Percentiles rank a stretch among this genome's conserved stretches.
Conservation (phyloP, 169 alveolate species). For the Eimeria necatrix region DNA sequence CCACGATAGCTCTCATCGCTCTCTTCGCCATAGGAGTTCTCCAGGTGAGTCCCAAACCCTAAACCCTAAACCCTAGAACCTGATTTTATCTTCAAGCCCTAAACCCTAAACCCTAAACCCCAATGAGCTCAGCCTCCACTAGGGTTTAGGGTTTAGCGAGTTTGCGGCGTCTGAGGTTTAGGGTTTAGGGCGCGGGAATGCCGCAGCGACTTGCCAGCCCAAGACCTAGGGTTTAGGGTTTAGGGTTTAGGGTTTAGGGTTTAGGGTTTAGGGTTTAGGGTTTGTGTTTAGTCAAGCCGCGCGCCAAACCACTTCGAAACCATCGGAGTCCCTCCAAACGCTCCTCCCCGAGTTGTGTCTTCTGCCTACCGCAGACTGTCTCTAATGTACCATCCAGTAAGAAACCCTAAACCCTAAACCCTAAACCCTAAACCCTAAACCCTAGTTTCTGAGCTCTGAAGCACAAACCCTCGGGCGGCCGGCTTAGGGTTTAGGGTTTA, state of each 20-base stretch:
- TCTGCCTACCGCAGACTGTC: constrained; percentile 66
- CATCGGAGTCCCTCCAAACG: constrained; percentile 46
- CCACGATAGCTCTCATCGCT: constrained; percentile 32
- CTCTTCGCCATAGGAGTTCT: constrained; percentile 70
- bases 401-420: background rate
- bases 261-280: background rate
- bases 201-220: background rate
- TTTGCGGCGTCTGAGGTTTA: background rate
- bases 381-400: constrained; percentile 71
- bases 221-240: background rate
- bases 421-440: background rate
- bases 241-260: background rate
- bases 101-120: too few species aligned
- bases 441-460: background rate
- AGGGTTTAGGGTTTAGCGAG: background rate
- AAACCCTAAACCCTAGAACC: background rate
- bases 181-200: background rate
- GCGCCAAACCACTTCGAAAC: constrained; percentile 57
- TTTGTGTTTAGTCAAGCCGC: constrained; percentile 45
- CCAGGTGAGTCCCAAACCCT: constrained; percentile 40
- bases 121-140: too few species aligned
- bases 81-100: too few species aligned
- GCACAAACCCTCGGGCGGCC: background rate
- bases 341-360: constrained; percentile 49
- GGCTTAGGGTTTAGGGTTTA: background rate